A percentile compares a stretch with the other conserved stretches of the same genome.
Conservation (phyloP, 169 alveolate species). For the Plasmodium blacklocki region DNA sequence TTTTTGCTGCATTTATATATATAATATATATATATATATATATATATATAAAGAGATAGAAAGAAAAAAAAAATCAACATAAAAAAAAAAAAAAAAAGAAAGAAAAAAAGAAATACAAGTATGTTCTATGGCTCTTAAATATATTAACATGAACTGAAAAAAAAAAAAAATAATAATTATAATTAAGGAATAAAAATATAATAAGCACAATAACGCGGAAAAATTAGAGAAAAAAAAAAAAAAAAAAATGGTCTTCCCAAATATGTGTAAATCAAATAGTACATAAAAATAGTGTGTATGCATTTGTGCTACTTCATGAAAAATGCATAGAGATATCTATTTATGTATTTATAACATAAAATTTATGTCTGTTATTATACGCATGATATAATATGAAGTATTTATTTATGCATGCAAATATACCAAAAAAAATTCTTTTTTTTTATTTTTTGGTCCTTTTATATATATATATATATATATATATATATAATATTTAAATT, state of each 20-base stretch:
- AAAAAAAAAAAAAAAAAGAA: background rate
- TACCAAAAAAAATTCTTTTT: background rate
- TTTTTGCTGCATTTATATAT: no score
- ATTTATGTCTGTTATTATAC: constrained; percentile 2
- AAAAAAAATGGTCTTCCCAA: constrained; percentile 6
- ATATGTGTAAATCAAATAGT: background rate
- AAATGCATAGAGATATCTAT: background rate
- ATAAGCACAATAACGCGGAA: background rate
- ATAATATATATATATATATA: no score
- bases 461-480: no score
- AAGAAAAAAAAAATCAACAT: no score
- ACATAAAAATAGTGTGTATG: background rate
- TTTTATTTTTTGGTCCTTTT: no score
- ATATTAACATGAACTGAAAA: no score
- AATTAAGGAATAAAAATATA: background rate
- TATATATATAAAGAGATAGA: no score
- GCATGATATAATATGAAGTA: background rate
- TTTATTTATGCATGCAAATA: constrained; percentile 10
- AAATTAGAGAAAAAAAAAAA: background rate
- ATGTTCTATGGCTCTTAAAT: no score
- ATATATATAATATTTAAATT: no score
- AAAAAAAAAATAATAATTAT: background rate
- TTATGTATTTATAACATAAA: background rate
- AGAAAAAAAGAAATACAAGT: background rate
- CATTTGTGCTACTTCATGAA: background rate